phyloP scores from a whole-genome alignment of 208 protist genomes.

The Wallacemonas sp. region DNA sequence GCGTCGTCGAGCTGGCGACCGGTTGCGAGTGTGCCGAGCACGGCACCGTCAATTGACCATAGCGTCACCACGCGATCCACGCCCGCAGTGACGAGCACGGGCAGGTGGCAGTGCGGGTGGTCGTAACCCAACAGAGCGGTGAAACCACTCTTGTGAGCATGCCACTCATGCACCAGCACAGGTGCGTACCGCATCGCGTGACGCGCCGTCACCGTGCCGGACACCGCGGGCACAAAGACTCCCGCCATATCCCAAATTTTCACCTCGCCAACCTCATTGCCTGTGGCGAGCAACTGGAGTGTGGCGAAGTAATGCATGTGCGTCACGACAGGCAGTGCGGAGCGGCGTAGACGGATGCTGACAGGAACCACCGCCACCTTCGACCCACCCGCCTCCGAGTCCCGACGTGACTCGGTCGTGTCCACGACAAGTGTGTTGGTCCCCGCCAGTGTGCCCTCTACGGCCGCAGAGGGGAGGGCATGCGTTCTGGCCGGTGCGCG shows the following conservation, averaged over 20 bases:
- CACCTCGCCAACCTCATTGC: constrained; percentile 26
- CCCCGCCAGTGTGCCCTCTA: neutral
- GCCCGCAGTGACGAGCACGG: constrained; percentile 33
- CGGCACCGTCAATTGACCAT: constrained; percentile 43
- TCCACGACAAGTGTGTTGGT: neutral
- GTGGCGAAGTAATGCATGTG: constrained; percentile 24
- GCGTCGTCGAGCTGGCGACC: constrained; percentile 39
- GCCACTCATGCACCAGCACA: constrained; percentile 32
- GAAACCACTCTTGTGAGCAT: constrained; percentile 21
- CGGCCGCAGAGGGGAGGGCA: too few relatives aligned
- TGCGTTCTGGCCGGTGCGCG: too few relatives aligned
- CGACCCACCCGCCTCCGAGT: neutral
- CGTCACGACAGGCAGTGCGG: constrained; percentile 13
- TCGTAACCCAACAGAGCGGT: constrained; percentile 22
- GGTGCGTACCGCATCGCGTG: constrained; percentile 7
- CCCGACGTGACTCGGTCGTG: neutral
- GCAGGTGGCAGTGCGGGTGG: constrained; percentile 20
- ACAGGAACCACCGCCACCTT: too few relatives aligned
- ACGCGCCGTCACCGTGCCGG: neutral
- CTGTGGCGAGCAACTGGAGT: constrained; percentile 23
- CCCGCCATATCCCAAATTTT: constrained; percentile 33
- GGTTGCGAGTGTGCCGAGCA: constrained; percentile 40
- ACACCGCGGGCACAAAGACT: neutral
- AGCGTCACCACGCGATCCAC: constrained; percentile 21
- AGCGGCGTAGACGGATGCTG: neutral